Conservation (phyloP, 345 rosid species). For the Moringa oleifera region DNA sequence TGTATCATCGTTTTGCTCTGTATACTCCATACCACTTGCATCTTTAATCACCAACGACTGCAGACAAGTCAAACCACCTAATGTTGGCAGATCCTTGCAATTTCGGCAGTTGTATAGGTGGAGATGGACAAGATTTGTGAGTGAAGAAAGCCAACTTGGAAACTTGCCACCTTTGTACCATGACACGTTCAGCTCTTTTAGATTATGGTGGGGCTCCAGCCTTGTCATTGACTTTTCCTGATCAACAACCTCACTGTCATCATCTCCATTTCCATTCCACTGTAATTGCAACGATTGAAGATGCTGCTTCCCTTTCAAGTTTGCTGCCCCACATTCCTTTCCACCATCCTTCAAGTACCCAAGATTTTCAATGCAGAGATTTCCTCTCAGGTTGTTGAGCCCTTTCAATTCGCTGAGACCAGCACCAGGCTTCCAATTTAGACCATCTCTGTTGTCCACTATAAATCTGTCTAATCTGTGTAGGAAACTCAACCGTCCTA, state of each 20-base stretch:
- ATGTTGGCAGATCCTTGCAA: neutral
- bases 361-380: too few relatives aligned
- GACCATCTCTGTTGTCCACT: too few relatives aligned
- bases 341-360: slow-evolving; percentile 5
- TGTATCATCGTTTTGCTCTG: neutral
- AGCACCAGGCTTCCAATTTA: neutral
- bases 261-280: neutral
- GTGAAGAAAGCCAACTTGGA: too few relatives aligned
- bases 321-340: slow-evolving; percentile 1
- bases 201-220: slow-evolving; percentile 10
- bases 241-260: too few relatives aligned
- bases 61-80: neutral
- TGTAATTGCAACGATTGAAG: slow-evolving; percentile 2
- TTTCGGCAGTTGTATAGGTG: too few relatives aligned
- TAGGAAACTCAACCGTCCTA: slow-evolving; percentile 9
- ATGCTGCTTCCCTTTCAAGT: slow-evolving; percentile 9
- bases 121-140: neutral
- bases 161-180: neutral
- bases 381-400: too few relatives aligned
- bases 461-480: slow-evolving; percentile 4
- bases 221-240: slow-evolving; percentile 3
- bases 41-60: neutral
- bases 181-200: neutral
- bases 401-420: too few relatives aligned
- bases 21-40: neutral